phyloP scores from a whole-genome alignment of 1,139 yeast genomes.

The Protomyces pachydermus region DNA sequence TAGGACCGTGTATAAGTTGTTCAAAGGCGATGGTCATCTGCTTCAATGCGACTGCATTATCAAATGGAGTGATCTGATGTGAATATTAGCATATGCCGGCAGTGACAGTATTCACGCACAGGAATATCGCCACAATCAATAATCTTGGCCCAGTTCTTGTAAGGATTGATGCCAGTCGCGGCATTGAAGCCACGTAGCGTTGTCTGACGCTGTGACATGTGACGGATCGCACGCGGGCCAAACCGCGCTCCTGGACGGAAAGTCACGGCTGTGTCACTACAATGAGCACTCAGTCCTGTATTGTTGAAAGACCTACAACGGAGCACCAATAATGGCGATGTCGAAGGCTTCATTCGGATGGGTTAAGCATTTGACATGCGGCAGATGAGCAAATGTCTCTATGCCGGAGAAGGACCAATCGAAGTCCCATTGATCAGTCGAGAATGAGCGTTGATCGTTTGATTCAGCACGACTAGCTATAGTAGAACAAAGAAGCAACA shows the following conservation, averaged over 20 bases:
- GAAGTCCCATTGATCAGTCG: slow-evolving; percentile 24
- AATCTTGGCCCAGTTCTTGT: slow-evolving; percentile 60
- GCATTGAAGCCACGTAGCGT: slow-evolving; percentile 62
- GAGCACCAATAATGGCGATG: slow-evolving; percentile 67
- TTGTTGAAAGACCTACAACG: slow-evolving; percentile 42
- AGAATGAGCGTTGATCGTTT: too few species aligned
- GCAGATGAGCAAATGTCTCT: slow-evolving; percentile 68
- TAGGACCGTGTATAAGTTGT: slow-evolving; percentile 47
- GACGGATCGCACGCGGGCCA: slow-evolving; percentile 71
- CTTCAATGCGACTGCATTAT: slow-evolving; percentile 58
- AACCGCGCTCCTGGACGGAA: slow-evolving; percentile 57
- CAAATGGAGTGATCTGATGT: slow-evolving; percentile 54
- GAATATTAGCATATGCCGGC: neutral
- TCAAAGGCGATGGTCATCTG: slow-evolving; percentile 66
- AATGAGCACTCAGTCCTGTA: neutral
- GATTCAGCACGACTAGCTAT: too few species aligned
- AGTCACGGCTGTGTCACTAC: slow-evolving; percentile 15
- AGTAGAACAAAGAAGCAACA: too few species aligned
- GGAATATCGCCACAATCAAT: slow-evolving; percentile 82
- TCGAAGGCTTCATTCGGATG: slow-evolving; percentile 51
- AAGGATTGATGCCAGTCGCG: slow-evolving; percentile 63
- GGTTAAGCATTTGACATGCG: slow-evolving; percentile 53
- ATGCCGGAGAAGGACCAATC: slow-evolving; percentile 46
- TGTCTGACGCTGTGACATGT: slow-evolving; percentile 69
- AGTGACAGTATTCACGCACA: slow-evolving; percentile 37